phyloP scores from a whole-genome alignment of 2,329 filamentous ascomycete genomes.

The Trichoderma atroviride region DNA sequence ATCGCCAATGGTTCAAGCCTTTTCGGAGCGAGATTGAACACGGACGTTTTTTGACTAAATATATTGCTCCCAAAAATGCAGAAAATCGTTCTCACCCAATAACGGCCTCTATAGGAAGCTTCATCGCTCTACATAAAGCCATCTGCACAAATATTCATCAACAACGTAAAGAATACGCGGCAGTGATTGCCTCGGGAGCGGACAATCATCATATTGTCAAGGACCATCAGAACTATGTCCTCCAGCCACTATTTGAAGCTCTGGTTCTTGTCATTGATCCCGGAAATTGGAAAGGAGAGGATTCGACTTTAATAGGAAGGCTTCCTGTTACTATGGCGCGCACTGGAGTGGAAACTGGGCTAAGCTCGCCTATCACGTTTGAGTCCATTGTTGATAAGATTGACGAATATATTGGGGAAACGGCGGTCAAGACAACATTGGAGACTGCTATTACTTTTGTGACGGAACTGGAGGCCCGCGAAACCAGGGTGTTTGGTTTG shows the following conservation, averaged over 20 bases:
- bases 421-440: not conserved
- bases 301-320: not conserved
- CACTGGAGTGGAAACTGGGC: slow-evolving; percentile 23
- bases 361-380: slow-evolving; percentile 28
- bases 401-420: not conserved
- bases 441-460: not conserved
- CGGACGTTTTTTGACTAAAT: slow-evolving; percentile 21
- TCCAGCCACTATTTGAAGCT: slow-evolving; percentile 11
- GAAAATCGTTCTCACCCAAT: not conserved
- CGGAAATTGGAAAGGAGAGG: not conserved
- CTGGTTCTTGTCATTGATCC: not conserved
- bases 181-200: not conserved
- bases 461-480: not conserved
- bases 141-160: not conserved
- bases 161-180: not conserved
- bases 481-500: not conserved
- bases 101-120: not conserved
- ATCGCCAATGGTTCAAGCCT: slow-evolving; percentile 20
- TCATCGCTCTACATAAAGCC: not conserved
- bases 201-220: too few relatives aligned
- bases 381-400: not conserved
- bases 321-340: not conserved
- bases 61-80: not conserved
- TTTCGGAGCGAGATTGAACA: slow-evolving; percentile 26
- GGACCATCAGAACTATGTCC: not conserved